These are phyloP conservation scores for Nakataea oryzae DNA, from an alignment of 2,329 filamentous ascomycete genomes.

Conservation along the genomic window DNA sequence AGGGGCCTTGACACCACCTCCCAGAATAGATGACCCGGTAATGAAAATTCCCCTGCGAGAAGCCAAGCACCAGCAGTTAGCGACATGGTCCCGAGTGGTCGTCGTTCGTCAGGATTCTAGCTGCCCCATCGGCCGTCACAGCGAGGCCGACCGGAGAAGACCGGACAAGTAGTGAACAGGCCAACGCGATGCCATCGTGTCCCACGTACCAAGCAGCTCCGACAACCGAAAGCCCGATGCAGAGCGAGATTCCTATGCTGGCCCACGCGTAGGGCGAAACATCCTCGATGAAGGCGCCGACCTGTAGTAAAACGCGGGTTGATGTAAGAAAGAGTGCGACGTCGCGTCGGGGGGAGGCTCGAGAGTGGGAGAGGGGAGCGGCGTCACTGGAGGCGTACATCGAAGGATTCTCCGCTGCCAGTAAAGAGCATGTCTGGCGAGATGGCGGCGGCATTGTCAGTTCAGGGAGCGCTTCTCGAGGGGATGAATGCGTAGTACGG, in stretches of 20 bases:
- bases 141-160: neutral
- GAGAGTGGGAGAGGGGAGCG: neutral
- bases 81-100: neutral
- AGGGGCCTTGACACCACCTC: constrained; percentile 90
- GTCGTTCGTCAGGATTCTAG: neutral
- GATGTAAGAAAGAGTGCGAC: constrained; percentile 15
- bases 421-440: constrained; percentile 92
- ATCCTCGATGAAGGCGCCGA: constrained; percentile 88
- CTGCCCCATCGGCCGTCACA: neutral
- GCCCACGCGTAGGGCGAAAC: constrained; percentile 95
- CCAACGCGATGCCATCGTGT: neutral
- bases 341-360: neutral
- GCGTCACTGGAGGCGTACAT: constrained; percentile 44
- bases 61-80: neutral
- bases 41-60: constrained; percentile 90
- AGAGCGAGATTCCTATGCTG: constrained; percentile 78
- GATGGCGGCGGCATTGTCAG: neutral
- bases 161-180: neutral
- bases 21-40: constrained; percentile 93
- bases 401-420: constrained; percentile 89
- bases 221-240: constrained; percentile 91
- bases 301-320: constrained; percentile 33
- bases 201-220: constrained; percentile 82
- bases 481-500: constrained; percentile 11
- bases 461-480: constrained; percentile 5